phyloP scores from a whole-genome alignment of 2,329 filamentous ascomycete genomes.

The Talaromyces sp. region DNA sequence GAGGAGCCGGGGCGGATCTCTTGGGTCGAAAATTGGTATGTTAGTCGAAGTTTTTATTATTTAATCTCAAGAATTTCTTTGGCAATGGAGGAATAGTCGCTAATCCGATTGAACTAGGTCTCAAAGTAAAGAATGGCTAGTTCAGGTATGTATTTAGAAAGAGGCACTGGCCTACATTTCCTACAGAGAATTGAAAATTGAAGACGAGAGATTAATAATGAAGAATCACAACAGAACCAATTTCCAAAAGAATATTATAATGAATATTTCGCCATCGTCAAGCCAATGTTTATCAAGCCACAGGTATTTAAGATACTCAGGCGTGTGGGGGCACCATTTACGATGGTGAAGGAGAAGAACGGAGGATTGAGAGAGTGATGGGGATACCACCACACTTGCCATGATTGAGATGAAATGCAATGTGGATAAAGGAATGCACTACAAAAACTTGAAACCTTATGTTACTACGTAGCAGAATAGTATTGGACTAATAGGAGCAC shows the following conservation, averaged over 20 bases:
- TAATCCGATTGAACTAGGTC: background rate
- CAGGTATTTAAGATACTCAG: background rate
- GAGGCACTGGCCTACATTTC: background rate
- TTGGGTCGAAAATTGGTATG: constrained; percentile 45
- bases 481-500: too few relatives aligned
- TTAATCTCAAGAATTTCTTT: background rate
- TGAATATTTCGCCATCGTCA: background rate
- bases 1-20: constrained; percentile 39
- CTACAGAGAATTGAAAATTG: background rate
- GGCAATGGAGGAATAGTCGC: background rate
- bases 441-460: too few relatives aligned
- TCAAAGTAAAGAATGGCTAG: background rate
- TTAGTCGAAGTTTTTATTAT: background rate
- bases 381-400: background rate
- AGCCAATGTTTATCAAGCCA: background rate
- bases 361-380: background rate
- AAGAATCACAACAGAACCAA: background rate
- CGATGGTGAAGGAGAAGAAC: background rate
- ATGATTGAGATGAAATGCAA: background rate
- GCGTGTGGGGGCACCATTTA: background rate
- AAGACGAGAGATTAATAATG: background rate
- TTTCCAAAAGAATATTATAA: background rate
- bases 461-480: too few relatives aligned
- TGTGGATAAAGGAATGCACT: background rate
- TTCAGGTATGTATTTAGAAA: background rate